Evolutionary conservation across 2,329 filamentous ascomycete species (phyloP), one percentile per base, ranked within the genome.

Genomic region (Colletotrichum falcatum): DNA sequence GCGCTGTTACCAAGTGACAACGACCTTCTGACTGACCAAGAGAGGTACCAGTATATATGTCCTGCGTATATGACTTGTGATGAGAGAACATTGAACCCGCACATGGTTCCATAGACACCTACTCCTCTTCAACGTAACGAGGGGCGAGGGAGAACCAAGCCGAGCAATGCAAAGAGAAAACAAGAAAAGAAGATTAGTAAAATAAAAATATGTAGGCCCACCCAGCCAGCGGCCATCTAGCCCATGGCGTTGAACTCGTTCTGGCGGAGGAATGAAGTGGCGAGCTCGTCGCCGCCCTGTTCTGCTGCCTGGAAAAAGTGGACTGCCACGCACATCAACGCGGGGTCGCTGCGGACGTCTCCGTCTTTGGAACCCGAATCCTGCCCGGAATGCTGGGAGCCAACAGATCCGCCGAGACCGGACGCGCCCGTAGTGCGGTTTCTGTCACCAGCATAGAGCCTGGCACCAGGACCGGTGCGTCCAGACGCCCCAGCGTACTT

Each of bases 301-400:
- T 94, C 92, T 46, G 93, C 94, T 74, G 93, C 86, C 82, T 95
- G 94, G 94, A 98, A 98, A 95, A 95, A 98, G 84, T 98, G 95
- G 81, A 97, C 91, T 12, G 95, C 95, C 67, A 97, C 89, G 76
- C 95, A 98, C 93, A 98, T 96, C 51, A 94, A 90, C 64, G 92
- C 92, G 2, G 94, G 93, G 79, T 98, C 94, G 70, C 91, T 94
- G 74, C 94, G 80, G 44, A 88, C 85, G 70, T 88, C 81, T 23
- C 83, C 83, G 58, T 84, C 82, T 62, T 80, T 81, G 56, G 79
- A 79, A 46, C 75, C 76, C 1, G 75, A 65, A 37, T 74, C 75
- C 4, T 77, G 77, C 23, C 74, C 76, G 39, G 68, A 46, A 35
- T 78, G 79, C 26, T 77, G 75, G 48, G 76, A 74, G 23, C 78